Evolutionary conservation across 495 filamentous ascomycete genomes (phyloP), one percentile per base, ranked within the genome.

Genomic region (Xylaria palmicola): DNA sequence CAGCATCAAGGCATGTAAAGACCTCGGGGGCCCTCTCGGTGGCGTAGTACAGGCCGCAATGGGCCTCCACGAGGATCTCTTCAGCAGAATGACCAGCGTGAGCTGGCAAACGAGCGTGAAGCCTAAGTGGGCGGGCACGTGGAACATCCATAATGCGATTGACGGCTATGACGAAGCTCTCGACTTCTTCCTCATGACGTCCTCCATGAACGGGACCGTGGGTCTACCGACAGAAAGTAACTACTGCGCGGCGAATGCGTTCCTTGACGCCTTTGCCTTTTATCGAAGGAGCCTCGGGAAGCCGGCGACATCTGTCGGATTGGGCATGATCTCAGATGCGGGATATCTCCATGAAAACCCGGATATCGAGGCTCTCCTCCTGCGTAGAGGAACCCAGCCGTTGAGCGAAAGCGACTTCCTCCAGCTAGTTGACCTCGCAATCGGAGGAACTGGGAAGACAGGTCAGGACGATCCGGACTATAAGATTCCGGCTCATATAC

Each of bases 31-130:
- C 7, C 65, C 56, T 1, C 49, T 76, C 8, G 67, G 59, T 1
- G 71, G 73, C 24, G 59, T 72, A 2, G 29, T 76, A 0, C 71
- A 76, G 19, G 68, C 62, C 2, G 69, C 74, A 2, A 75, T 75
- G 74, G 78, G 84, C 9, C 77, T 77, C 12, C 47, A 76, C 39
- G 82, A 84, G 37, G 56, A 64, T 3, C 52, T 73, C 0, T 76
- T 83, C 43, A 71, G 71, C 29, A 69, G 72, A 8, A 77, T 83
- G 72, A 72, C 68, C 6, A 65, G 60, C 27, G 65, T 73, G 0
- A 51, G 70, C 6, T 81, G 75, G 55, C 59, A 69, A 12, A 65
- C 54, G 0, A 73, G 67, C 17, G 71, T 76, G 0, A 47, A 64
- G 8, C 73, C 78, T 0, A 83, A 83, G 56, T 74, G 80, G 57